These are phyloP conservation scores for Cyberlindnera amylophila DNA, from an alignment of 805 yeast genomes.

Conservation along the genomic window DNA sequence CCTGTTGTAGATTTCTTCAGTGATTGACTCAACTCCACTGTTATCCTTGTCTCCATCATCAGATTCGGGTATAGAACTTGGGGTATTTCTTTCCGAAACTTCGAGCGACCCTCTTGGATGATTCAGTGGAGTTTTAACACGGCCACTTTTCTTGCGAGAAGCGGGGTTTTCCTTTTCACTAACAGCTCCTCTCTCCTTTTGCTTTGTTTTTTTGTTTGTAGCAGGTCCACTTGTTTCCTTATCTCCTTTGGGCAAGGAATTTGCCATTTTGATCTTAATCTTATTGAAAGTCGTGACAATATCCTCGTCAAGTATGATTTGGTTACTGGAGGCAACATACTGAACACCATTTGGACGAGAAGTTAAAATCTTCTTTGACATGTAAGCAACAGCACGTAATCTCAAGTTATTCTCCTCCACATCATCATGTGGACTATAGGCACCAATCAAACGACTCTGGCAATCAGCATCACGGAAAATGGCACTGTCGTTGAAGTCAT, in stretches of 20 bases:
- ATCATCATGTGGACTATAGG: constrained; percentile 25
- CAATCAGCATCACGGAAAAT: constrained; percentile 18
- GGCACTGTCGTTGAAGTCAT: constrained; percentile 54
- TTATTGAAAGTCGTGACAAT: constrained; percentile 5
- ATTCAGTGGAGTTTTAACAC: no score
- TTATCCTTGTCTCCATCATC: background rate
- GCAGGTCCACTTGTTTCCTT: background rate
- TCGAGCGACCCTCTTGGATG: no score
- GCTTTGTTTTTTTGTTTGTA: background rate
- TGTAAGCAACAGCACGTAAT: constrained; percentile 31
- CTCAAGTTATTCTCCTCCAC: constrained; percentile 32
- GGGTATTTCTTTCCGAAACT: background rate
- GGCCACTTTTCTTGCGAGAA: no score
- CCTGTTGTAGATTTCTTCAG: constrained; percentile 3
- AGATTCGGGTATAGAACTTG: no score
- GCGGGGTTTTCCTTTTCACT: no score
- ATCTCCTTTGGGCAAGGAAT: background rate
- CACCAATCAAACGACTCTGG: constrained; percentile 22
- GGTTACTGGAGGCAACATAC: constrained; percentile 19
- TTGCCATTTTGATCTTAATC: constrained; percentile 4
- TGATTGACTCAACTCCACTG: constrained; percentile 3
- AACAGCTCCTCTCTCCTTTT: no score
- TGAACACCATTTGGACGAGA: constrained; percentile 29
- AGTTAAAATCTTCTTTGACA: constrained; percentile 29
- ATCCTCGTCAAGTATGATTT: constrained; percentile 17